A percentile compares a stretch with the other conserved stretches of the same genome.
These are phyloP conservation scores for Gymnopus androsaceus DNA, from an alignment of 1,284 basidiomycete genomes.

Conservation along the genomic window DNA sequence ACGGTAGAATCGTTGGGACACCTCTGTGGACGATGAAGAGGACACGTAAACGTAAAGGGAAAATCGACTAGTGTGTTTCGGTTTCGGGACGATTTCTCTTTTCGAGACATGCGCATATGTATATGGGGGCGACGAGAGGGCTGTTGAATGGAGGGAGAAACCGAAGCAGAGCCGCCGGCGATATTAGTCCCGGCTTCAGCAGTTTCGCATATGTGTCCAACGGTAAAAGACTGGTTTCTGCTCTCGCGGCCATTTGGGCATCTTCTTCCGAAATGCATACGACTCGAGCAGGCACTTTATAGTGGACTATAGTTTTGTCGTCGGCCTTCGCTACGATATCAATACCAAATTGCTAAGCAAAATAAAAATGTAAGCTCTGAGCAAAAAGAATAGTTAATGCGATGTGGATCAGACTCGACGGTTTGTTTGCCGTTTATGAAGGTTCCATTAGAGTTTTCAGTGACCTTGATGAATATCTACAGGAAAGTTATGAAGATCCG, in stretches of 20 bases:
- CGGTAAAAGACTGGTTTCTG: slow-evolving; percentile 59
- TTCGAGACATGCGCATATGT: no score
- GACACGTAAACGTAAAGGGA: no score
- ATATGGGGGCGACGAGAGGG: no score
- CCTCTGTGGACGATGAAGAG: no score
- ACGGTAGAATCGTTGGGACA: no score
- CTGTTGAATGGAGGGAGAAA: no score
- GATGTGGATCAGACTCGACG: slow-evolving; percentile 90
- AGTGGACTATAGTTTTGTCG: slow-evolving; percentile 97
- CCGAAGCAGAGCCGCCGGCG: slow-evolving; percentile 25
- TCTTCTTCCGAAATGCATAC: slow-evolving; percentile 89
- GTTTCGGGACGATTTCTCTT: no score
- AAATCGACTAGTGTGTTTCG: no score
- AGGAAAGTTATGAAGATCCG: not conserved
- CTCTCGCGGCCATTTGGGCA: slow-evolving; percentile 66
- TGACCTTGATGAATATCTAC: slow-evolving; percentile 98
- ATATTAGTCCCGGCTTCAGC: no score
- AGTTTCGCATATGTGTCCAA: no score
- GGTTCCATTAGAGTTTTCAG: slow-evolving; percentile 97
- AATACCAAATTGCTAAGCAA: slow-evolving; percentile 99
- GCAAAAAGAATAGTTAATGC: no score
- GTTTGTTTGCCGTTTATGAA: slow-evolving; percentile 97
- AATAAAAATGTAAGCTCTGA: no score
- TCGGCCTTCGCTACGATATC: slow-evolving; percentile 99
- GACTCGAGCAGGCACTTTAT: slow-evolving; percentile 95